Percentiles rank a stretch among this genome's conserved stretches.
These are phyloP conservation scores for Carex kokanica DNA, from an alignment of 176 grass and related monocot species.

Conservation along the genomic window DNA sequence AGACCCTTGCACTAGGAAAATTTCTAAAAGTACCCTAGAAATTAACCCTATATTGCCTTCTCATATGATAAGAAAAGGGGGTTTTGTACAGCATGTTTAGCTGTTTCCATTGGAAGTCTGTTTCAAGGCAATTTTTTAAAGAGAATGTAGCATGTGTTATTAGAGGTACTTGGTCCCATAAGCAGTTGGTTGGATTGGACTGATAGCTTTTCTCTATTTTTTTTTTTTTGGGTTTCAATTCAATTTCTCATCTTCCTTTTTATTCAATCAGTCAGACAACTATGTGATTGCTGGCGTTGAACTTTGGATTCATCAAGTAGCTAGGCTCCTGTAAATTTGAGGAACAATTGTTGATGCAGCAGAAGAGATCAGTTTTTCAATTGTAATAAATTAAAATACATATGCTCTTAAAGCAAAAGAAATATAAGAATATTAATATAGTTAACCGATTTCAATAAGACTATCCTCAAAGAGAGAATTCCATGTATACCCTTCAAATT, in stretches of 20 bases:
- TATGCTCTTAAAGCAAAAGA: neutral
- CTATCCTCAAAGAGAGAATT: neutral
- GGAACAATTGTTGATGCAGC: neutral
- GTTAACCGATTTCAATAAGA: neutral
- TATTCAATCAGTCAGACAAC: neutral
- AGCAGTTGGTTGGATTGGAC: neutral
- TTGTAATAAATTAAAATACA: neutral
- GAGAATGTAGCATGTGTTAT: neutral
- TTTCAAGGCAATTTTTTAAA: neutral
- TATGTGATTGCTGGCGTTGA: neutral
- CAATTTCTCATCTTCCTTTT: neutral
- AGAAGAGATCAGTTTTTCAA: neutral
- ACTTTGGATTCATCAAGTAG: neutral
- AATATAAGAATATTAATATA: neutral
- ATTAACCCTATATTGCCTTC: neutral
- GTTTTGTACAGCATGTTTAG: neutral
- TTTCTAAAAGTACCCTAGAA: neutral
- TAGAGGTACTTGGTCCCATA: neutral
- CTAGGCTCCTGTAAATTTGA: neutral
- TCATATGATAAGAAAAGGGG: constrained; percentile 15
- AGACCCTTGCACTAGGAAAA: constrained; percentile 30
- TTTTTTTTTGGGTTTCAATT: neutral
- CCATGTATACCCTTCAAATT: too few relatives aligned
- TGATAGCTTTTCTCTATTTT: neutral
- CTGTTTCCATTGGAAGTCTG: neutral